Base-by-base conservation (phyloP, 164 flowering plant genomes). In the Tetracentron sinense region DNA sequence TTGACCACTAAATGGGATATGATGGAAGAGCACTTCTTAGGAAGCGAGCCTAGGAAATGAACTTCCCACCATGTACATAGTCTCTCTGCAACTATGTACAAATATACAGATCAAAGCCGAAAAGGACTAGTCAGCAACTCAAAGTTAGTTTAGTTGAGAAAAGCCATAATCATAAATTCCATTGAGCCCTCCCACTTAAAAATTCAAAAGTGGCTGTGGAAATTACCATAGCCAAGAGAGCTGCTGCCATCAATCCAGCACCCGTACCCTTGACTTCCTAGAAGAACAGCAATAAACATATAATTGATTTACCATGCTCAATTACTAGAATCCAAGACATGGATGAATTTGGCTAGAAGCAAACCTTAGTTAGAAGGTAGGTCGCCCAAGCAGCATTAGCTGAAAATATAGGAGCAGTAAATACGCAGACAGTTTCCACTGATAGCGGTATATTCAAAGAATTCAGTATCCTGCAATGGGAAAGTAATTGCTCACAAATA, bases 321-420 rank as follows among this genome's bases (percentile, higher is more conserved):
- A 38, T 0, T n/a, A 16, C 17, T 14, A 26, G 22, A 42, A 38
- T 17, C 14, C 15, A 54, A 46, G 49, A 61, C n/a, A 54, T 4
- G 25, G 54, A 60, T 30, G 44, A 30, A 25, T 28, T 42, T 23
- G 26, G 31, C 7, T n/a, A 68, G 44, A 58, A 50, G 11, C 54
- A 60, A 67, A 95, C 97, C 99, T 92, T 92, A 30, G 99, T 92
- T 65, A 95, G 70, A 75, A 92, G 94, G 74, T 82, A 92, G 47
- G 97, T 85, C n/a, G 99, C 97, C 99, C 99, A 95, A 64, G 99
- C 81, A 63, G 99, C 97, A 79, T 71, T 71, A 22, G 99, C 97
- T 30, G 99, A 95, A 78, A 92, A 95, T 65, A 89, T 69, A 31
- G 99, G 99, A 61, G 99, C 99, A 61, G 99, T 95, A 73, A 95